A percentile compares a stretch with the other conserved stretches of the same genome.
These are phyloP conservation scores for Phylloporus sp. DNA, from an alignment of 768 basidiomycete species.

Conservation along the genomic window DNA sequence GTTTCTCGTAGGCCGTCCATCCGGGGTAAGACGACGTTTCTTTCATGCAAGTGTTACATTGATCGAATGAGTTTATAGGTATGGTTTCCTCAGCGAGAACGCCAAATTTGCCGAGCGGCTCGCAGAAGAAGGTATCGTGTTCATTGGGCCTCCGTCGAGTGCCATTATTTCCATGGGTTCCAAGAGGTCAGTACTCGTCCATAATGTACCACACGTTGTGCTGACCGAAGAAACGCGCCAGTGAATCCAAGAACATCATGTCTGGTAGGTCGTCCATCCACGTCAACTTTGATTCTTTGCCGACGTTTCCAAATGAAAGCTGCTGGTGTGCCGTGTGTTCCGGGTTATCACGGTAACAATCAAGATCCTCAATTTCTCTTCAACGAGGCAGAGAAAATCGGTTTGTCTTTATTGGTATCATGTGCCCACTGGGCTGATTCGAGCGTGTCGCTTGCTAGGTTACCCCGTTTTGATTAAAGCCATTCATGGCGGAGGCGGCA, in stretches of 20 bases:
- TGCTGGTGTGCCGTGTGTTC: slow-evolving; percentile 89
- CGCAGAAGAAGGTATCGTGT: slow-evolving; percentile 74
- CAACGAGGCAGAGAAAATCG: slow-evolving; percentile 65
- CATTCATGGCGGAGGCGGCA: slow-evolving; percentile 93
- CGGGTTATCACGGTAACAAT: slow-evolving; percentile 85
- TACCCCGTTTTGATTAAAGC: slow-evolving; percentile 95
- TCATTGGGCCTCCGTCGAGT: slow-evolving; percentile 84
- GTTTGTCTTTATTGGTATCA: slow-evolving; percentile 27
- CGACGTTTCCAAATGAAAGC: slow-evolving; percentile 37
- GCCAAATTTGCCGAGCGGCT: slow-evolving; percentile 72
- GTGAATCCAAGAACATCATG: slow-evolving; percentile 97
- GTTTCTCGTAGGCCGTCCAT: slow-evolving; percentile 69
- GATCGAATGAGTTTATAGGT: slow-evolving; percentile 37
- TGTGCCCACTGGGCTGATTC: not conserved
- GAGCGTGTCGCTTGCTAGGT: slow-evolving; percentile 36
- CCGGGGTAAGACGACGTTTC: slow-evolving; percentile 56
- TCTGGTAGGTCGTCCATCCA: slow-evolving; percentile 41
- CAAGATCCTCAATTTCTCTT: slow-evolving; percentile 72
- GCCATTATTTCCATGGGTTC: slow-evolving; percentile 95
- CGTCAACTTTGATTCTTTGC: not conserved
- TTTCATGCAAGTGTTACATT: not conserved
- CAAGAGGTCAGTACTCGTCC: slow-evolving; percentile 58
- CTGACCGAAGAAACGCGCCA: slow-evolving; percentile 22
- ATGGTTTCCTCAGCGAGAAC: slow-evolving; percentile 92
- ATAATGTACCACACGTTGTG: not conserved